phyloP scores from a whole-genome alignment of 2,329 filamentous ascomycete species.

The Niveomyces coronatus region DNA sequence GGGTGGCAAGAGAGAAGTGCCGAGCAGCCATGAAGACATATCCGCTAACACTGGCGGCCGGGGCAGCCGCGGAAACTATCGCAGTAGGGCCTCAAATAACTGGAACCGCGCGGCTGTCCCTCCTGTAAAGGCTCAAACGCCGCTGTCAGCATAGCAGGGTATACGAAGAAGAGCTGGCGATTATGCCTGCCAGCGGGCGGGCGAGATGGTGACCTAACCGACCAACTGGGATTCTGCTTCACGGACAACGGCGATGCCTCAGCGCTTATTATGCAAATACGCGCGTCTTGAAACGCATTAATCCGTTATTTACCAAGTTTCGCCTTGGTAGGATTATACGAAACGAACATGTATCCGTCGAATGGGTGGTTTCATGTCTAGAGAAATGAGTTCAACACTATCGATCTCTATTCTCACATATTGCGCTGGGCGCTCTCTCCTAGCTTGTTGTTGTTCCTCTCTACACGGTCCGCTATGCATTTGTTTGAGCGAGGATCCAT shows the following conservation, averaged over 20 bases:
- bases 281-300: too few species aligned
- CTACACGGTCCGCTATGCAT: constrained; percentile 1
- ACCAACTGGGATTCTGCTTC: too few species aligned
- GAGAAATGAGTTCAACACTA: constrained; percentile 2
- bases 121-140: constrained; percentile 12
- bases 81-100: constrained; percentile 28
- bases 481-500: constrained; percentile 1
- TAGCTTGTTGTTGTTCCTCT: constrained; percentile 1
- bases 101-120: constrained; percentile 25
- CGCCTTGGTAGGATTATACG: too few species aligned
- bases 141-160: constrained; percentile 16
- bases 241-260: too few species aligned
- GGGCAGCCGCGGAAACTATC: constrained; percentile 29
- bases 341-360: constrained; percentile 5
- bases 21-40: constrained; percentile 19
- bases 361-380: constrained; percentile 8
- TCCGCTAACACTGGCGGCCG: constrained; percentile 18
- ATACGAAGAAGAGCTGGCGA: too few species aligned
- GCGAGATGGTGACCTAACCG: not conserved
- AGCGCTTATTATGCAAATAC: too few species aligned
- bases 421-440: not conserved
- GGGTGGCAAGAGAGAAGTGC: constrained; percentile 24
- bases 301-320: too few species aligned
- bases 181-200: constrained; percentile 1
- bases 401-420: not conserved